These are phyloP conservation scores for Perkinsus olseni DNA, from an alignment of 169 alveolate species.

Conservation along the genomic window DNA sequence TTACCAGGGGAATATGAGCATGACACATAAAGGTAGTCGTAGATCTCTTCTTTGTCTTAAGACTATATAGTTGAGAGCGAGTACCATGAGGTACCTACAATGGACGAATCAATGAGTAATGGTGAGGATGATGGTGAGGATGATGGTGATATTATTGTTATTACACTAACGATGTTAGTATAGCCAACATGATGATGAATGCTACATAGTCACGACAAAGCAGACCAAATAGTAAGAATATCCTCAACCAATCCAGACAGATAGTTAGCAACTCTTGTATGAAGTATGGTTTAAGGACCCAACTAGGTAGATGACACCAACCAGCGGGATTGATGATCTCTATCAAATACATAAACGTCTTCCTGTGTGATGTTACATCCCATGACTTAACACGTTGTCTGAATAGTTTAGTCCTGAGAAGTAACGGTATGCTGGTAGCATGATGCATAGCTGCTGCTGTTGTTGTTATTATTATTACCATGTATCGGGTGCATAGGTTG, in stretches of 20 bases:
- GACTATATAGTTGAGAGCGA: no score
- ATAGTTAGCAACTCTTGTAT: neutral
- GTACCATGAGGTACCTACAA: no score
- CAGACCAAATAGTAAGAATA: neutral
- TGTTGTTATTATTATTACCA: no score
- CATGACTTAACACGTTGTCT: neutral
- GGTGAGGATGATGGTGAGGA: neutral
- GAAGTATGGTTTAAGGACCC: neutral
- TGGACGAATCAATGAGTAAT: no score
- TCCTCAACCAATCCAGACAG: neutral
- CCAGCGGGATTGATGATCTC: neutral
- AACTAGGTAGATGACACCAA: neutral
- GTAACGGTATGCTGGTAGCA: no score
- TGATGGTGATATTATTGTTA: neutral
- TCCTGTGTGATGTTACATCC: neutral
- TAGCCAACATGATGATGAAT: neutral
- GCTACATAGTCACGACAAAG: neutral
- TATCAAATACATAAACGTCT: neutral
- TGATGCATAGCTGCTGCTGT: no score
- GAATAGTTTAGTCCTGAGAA: neutral
- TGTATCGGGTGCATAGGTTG: neutral
- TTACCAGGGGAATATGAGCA: no score
- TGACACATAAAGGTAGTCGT: no score
- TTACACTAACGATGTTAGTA: neutral
- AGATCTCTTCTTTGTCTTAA: no score